phyloP scores from a whole-genome alignment of 257 asterid species.

The Solanum lignicaule region DNA sequence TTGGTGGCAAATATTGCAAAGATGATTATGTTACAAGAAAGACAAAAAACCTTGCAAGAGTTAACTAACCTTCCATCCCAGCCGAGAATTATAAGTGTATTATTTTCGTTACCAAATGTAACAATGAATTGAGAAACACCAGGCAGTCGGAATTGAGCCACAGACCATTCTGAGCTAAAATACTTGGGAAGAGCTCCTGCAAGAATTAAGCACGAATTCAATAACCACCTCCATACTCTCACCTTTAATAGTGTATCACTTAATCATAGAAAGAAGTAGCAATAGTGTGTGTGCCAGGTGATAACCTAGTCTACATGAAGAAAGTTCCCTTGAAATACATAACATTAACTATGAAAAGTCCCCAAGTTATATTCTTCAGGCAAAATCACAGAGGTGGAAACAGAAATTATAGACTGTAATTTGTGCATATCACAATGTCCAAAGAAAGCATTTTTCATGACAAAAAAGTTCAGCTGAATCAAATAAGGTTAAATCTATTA shows the following conservation, averaged over 20 bases:
- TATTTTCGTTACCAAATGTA: slow-evolving; percentile 83
- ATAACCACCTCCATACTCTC: background rate
- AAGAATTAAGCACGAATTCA: background rate
- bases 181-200: slow-evolving; percentile 83
- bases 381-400: background rate
- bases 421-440: background rate
- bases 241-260: background rate
- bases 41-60: background rate
- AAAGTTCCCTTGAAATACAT: background rate
- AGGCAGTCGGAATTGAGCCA: slow-evolving; percentile 76
- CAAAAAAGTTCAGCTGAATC: background rate
- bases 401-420: background rate
- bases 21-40: background rate
- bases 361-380: background rate
- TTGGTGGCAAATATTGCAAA: background rate
- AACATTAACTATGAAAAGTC: background rate
- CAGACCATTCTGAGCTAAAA: slow-evolving; percentile 95
- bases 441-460: background rate
- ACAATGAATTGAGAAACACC: slow-evolving; percentile 67
- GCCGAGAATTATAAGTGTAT: slow-evolving; percentile 74
- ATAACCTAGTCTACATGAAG: background rate
- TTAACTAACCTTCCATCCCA: slow-evolving; percentile 68
- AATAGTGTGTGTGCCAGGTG: background rate
- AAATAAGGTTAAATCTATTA: background rate
- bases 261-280: background rate